These are phyloP conservation scores for Sonneratia alba DNA, from an alignment of 345 rosid species.

Conservation along the genomic window DNA sequence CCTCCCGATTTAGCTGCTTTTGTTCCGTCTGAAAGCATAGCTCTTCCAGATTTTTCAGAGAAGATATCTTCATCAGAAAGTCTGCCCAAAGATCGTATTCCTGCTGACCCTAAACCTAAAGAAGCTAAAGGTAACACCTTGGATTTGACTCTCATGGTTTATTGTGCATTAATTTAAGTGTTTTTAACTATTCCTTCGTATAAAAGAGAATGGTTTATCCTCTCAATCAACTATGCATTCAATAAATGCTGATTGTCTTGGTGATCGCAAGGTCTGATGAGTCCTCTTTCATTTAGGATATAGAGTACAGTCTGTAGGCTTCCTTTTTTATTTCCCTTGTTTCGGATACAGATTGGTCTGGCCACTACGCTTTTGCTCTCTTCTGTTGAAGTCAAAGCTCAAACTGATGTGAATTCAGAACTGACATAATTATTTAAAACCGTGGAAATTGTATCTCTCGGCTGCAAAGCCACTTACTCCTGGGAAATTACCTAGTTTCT, in stretches of 20 bases:
- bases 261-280: no score
- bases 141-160: not conserved
- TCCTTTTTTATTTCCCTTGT: no score
- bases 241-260: no score
- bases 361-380: no score
- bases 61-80: constrained; percentile 23
- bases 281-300: no score
- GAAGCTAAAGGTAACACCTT: constrained; percentile 34
- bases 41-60: constrained; percentile 41
- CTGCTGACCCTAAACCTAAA: constrained; percentile 29
- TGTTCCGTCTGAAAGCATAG: constrained; percentile 53
- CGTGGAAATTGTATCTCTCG: not conserved
- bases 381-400: not conserved
- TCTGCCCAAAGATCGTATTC: constrained; percentile 19
- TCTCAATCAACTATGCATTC: not conserved
- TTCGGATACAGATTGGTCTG: no score
- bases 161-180: not conserved
- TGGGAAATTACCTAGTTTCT: not conserved
- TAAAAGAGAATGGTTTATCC: not conserved
- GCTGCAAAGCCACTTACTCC: not conserved
- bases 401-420: not conserved
- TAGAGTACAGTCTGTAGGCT: no score
- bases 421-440: not conserved
- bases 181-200: not conserved
- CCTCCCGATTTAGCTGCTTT: constrained; percentile 81